Conservation (phyloP, 768 basidiomycete species). For the Leccinum rimulosum region DNA sequence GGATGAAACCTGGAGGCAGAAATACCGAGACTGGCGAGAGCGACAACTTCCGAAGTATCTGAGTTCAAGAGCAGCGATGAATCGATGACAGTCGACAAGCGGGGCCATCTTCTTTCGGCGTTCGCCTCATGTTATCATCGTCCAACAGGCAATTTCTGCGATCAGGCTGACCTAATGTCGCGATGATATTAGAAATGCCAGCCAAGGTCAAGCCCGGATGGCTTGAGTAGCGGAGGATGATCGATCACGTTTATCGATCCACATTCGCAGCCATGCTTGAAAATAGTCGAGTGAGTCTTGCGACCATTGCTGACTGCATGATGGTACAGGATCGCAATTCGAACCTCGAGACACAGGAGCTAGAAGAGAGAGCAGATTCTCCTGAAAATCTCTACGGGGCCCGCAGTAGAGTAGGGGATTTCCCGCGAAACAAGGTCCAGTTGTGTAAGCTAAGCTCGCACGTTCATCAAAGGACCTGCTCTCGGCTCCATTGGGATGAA, state of each 20-base stretch:
- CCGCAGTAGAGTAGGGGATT: background rate
- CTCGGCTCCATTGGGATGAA: conserved; percentile 1
- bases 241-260: conserved; percentile 1
- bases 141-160: conserved; percentile 1
- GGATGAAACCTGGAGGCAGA: background rate
- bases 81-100: background rate
- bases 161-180: conserved; percentile 4
- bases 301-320: background rate
- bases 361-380: background rate
- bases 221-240: background rate
- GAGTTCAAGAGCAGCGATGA: background rate
- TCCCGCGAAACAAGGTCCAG: conserved; percentile 18
- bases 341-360: background rate
- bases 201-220: background rate
- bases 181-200: background rate
- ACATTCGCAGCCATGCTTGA: background rate
- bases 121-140: conserved; percentile 19
- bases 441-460: background rate
- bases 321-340: background rate
- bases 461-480: background rate
- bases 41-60: background rate
- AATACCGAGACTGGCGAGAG: background rate
- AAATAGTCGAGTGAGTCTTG: conserved; percentile 4
- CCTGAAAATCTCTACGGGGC: background rate
- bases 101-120: background rate